A percentile compares a stretch with the other conserved stretches of the same genome.
These are phyloP conservation scores for Pyronema domesticum DNA, from an alignment of 495 filamentous ascomycete genomes.

Conservation along the genomic window DNA sequence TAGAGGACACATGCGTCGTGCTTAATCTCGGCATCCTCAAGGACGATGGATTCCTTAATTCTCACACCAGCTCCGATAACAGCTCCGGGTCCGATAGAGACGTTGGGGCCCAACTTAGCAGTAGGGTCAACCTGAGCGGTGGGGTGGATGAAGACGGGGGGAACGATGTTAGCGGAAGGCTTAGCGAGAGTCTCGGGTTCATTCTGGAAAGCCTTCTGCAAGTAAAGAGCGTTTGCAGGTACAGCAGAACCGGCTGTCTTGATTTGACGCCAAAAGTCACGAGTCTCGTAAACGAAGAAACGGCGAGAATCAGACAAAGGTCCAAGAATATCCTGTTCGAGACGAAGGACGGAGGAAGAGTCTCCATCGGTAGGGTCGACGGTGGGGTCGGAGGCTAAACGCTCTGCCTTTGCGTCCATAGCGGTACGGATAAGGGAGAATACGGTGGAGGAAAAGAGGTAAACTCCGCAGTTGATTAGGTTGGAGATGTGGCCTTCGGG, in stretches of 20 bases:
- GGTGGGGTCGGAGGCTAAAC: slow-evolving; percentile 83
- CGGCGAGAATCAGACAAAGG: slow-evolving; percentile 94
- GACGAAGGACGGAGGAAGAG: slow-evolving; percentile 74
- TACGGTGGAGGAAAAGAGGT: slow-evolving; percentile 87
- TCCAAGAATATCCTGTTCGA: slow-evolving; percentile 94
- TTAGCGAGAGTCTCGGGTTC: slow-evolving; percentile 64
- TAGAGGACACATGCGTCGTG: slow-evolving; percentile 94
- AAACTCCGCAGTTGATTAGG: slow-evolving; percentile 98
- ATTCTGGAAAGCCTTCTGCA: slow-evolving; percentile 81
- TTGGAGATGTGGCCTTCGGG: slow-evolving; percentile 97
- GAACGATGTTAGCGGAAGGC: slow-evolving; percentile 76
- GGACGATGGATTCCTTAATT: slow-evolving; percentile 87
- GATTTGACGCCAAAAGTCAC: slow-evolving; percentile 99
- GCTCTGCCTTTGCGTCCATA: slow-evolving; percentile 88
- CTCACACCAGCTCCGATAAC: slow-evolving; percentile 73
- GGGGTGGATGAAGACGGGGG: slow-evolving; percentile 94
- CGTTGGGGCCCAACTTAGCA: slow-evolving; percentile 92
- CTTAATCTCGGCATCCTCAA: slow-evolving; percentile 91
- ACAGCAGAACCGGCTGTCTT: slow-evolving; percentile 97
- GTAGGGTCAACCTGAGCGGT: slow-evolving; percentile 84
- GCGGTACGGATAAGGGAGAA: slow-evolving; percentile 90
- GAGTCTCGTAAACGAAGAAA: slow-evolving; percentile 97
- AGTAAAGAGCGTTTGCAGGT: slow-evolving; percentile 91
- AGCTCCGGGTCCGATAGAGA: slow-evolving; percentile 79
- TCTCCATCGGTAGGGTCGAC: slow-evolving; percentile 72